phyloP scores from a whole-genome alignment of 768 basidiomycete species.

The Russula earlei region DNA sequence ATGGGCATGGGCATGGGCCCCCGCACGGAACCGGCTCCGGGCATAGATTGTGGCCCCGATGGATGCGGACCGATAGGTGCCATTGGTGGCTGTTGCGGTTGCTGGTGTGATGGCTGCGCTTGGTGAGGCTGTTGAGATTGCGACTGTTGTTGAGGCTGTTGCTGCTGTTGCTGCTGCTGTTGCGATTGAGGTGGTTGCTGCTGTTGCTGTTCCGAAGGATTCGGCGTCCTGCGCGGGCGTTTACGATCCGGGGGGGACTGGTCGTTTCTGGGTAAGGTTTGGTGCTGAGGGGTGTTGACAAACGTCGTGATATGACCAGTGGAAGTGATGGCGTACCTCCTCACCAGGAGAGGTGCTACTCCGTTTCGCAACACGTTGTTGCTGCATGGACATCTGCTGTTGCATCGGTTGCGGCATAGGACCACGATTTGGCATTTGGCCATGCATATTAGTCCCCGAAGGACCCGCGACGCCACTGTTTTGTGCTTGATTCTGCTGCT shows the following conservation, averaged over 20 bases:
- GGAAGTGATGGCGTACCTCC: constrained; percentile 22
- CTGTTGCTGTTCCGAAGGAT: constrained; percentile 22
- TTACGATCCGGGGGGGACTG: constrained; percentile 29
- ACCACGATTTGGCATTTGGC: constrained; percentile 28
- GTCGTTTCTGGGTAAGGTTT: constrained; percentile 25
- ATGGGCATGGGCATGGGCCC: constrained; percentile 32
- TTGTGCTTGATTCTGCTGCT: constrained; percentile 22
- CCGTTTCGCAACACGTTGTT: constrained; percentile 36
- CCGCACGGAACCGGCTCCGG: constrained; percentile 26
- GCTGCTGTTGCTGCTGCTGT: constrained; percentile 11
- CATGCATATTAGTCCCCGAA: constrained; percentile 28
- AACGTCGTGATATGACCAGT: background rate
- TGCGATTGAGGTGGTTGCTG: constrained; percentile 28
- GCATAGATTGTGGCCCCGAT: constrained; percentile 27
- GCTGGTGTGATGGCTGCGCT: no score
- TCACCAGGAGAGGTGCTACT: constrained; percentile 31
- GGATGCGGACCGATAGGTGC: constrained; percentile 29
- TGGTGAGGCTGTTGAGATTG: constrained; percentile 19
- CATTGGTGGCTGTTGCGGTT: constrained; percentile 35
- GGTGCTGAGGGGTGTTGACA: constrained; percentile 19
- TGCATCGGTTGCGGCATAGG: constrained; percentile 20
- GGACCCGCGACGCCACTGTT: constrained; percentile 36
- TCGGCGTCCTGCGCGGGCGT: constrained; percentile 27
- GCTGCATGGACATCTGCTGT: constrained; percentile 27
- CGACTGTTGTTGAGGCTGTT: constrained; percentile 24